Evolutionary conservation across 2,329 filamentous ascomycete genomes (phyloP).

Genomic region (Ceratocystis alfenasii): DNA sequence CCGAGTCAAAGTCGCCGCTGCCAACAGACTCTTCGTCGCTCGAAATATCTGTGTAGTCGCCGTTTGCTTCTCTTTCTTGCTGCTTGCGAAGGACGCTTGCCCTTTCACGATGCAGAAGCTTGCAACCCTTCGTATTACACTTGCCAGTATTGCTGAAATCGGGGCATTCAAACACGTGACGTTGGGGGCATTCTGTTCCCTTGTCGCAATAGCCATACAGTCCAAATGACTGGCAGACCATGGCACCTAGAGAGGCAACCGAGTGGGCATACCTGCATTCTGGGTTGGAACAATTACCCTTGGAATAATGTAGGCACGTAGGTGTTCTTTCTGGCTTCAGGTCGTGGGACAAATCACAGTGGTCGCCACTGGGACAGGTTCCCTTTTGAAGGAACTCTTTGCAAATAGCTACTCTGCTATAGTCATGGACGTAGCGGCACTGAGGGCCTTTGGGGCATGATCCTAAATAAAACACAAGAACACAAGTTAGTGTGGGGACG

Average conservation of each 20-base stretch:
- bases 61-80: conserved; percentile 34
- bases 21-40: conserved; percentile 64
- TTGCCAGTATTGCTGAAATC: conserved; percentile 84
- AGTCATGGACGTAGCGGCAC: conserved; percentile 76
- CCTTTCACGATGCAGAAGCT: conserved; percentile 75
- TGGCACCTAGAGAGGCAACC: conserved; percentile 60
- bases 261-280: conserved; percentile 82
- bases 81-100: conserved; percentile 65
- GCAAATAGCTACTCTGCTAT: conserved; percentile 78
- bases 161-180: conserved; percentile 87
- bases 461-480: conserved; percentile 42
- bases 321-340: conserved; percentile 72
- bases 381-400: conserved; percentile 73
- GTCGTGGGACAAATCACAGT: conserved; percentile 86
- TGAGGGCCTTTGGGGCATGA: conserved; percentile 68
- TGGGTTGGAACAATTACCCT: conserved; percentile 77
- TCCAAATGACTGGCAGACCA: conserved; percentile 75
- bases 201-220: conserved; percentile 79
- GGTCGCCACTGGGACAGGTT: conserved; percentile 61
- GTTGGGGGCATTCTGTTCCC: conserved; percentile 62
- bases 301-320: conserved; percentile 78
- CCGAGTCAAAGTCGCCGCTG: conserved; percentile 70
- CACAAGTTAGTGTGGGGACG: conserved; percentile 33
- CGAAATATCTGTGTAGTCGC: conserved; percentile 56
- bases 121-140: conserved; percentile 72